phyloP scores from a whole-genome alignment of 345 rosid species.

The Salix suchowensis region DNA sequence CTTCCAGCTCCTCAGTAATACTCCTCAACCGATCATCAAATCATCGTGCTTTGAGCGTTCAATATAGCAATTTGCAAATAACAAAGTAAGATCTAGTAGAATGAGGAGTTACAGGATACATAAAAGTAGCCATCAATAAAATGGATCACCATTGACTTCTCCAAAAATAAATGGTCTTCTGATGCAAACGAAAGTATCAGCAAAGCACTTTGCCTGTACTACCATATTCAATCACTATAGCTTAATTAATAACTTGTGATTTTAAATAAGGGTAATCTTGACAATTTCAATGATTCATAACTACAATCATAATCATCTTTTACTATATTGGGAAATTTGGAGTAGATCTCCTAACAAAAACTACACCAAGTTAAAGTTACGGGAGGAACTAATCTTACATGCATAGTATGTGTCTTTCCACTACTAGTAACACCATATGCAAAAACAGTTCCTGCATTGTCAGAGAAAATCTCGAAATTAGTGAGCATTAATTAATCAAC shows the following conservation, averaged over 20 bases:
- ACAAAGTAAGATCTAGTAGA: background rate
- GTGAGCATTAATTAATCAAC: background rate
- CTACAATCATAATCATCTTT: background rate
- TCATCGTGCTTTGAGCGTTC: background rate
- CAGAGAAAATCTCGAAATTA: background rate
- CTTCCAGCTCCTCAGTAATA: background rate
- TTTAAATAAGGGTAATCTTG: background rate
- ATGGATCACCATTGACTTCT: background rate
- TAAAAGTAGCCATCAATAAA: background rate
- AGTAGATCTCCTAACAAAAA: background rate
- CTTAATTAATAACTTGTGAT: background rate
- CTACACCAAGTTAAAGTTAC: background rate
- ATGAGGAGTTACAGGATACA: background rate
- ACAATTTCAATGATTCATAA: background rate
- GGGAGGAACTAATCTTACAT: constrained; percentile 49
- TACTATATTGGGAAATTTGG: background rate
- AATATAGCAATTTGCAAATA: background rate
- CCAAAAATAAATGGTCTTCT: background rate
- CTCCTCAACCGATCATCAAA: background rate
- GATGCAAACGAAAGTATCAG: background rate
- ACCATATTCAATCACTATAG: background rate
- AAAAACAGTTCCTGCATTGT: constrained; percentile 83
- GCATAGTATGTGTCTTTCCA: constrained; percentile 99
- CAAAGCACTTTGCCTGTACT: background rate
- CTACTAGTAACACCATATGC: constrained; percentile 99